A percentile compares a stretch with the other conserved stretches of the same genome.
Conservation (phyloP, 2,329 filamentous ascomycete species). For the Aspergillus luchuensis region DNA sequence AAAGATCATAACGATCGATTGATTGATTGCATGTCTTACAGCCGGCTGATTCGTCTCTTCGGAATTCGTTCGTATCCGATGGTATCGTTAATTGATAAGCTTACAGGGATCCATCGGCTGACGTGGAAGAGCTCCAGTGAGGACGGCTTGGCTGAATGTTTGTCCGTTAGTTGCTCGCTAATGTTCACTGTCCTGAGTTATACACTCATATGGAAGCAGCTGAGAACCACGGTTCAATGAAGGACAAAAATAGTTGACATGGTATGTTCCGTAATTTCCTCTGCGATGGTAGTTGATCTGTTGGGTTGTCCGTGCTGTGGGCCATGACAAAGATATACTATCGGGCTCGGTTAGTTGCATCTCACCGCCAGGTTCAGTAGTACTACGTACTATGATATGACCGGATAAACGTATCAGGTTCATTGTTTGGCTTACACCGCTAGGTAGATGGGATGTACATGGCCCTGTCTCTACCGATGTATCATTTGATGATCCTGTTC, state of each 20-base stretch:
- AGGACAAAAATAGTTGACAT: too few species aligned
- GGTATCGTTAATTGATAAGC: background rate
- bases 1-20: background rate
- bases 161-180: background rate
- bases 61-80: background rate
- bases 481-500: too few species aligned
- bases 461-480: background rate
- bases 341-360: background rate
- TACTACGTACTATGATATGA: background rate
- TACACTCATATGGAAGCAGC: too few species aligned
- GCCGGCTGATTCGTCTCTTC: background rate
- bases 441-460: background rate
- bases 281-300: background rate
- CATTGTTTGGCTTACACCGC: background rate
- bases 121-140: background rate
- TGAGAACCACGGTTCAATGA: too few species aligned
- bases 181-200: too few species aligned
- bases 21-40: too few species aligned
- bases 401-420: too few species aligned
- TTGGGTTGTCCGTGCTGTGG: background rate
- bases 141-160: background rate
- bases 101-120: constrained; percentile 5
- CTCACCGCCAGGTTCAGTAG: background rate
- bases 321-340: background rate
- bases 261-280: too few species aligned